Conservation (phyloP, 106 monocot genomes). For the Allium sativum region DNA sequence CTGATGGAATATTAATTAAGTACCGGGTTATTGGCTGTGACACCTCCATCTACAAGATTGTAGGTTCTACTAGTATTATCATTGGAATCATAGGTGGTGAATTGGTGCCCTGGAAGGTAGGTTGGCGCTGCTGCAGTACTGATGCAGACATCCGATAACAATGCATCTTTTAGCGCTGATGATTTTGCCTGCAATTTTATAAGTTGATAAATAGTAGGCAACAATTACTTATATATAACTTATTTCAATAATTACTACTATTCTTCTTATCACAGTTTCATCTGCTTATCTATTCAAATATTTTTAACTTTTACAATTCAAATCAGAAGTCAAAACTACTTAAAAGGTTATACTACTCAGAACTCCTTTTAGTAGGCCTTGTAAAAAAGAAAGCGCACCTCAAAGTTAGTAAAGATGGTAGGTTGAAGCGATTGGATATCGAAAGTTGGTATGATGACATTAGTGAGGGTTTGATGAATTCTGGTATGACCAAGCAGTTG, state of each 20-base stretch:
- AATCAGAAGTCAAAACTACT: no score
- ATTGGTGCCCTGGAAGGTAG: constrained; percentile 48
- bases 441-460: constrained; percentile 46
- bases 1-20: not conserved
- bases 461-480: constrained; percentile 30
- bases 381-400: constrained; percentile 13
- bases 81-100: constrained; percentile 16
- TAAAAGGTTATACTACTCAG: no score
- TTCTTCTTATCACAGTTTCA: no score
- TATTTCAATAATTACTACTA: not conserved
- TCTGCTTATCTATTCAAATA: no score
- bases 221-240: no score
- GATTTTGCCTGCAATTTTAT: constrained; percentile 13
- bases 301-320: no score
- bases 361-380: no score
- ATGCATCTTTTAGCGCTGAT: constrained; percentile 9
- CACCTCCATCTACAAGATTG: constrained; percentile 46
- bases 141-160: constrained; percentile 41
- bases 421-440: constrained; percentile 51
- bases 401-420: constrained; percentile 41
- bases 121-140: constrained; percentile 50
- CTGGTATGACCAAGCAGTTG: not conserved
- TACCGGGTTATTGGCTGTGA: constrained; percentile 58
- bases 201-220: not conserved
- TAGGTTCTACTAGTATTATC: constrained; percentile 13